Evolutionary conservation across 2,329 filamentous ascomycete species (phyloP).

Genomic region (Talaromyces sp.): DNA sequence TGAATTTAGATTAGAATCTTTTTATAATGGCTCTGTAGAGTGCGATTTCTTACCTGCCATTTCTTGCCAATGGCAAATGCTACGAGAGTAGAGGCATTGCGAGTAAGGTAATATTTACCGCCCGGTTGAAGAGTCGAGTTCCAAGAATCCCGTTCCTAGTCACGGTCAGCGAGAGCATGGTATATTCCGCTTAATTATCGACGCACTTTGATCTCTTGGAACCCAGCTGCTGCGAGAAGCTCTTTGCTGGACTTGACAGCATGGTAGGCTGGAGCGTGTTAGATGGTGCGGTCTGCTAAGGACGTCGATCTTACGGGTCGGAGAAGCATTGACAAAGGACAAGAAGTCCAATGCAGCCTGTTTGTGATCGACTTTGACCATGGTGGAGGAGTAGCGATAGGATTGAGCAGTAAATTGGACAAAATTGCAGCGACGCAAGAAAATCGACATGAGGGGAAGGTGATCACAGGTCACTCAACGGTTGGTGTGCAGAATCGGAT

Average conservation of each 20-base stretch:
- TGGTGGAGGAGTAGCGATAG: conserved; percentile 13
- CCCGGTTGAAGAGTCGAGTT: conserved; percentile 70
- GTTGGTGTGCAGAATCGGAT: background rate
- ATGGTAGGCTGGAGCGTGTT: conserved; percentile 68
- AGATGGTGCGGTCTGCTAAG: conserved; percentile 11
- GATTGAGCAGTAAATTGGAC: background rate
- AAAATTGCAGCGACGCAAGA: background rate
- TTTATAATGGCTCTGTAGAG: background rate
- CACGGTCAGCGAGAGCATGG: background rate
- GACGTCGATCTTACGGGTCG: conserved; percentile 63
- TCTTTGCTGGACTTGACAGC: conserved; percentile 74
- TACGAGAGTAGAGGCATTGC: conserved; percentile 86
- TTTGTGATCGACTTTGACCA: conserved; percentile 24
- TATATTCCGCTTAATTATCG: background rate
- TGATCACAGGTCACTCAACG: background rate
- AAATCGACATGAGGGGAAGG: background rate
- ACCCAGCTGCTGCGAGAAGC: conserved; percentile 75
- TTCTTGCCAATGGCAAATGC: conserved; percentile 86
- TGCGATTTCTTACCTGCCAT: conserved; percentile 56
- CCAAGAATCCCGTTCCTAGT: conserved; percentile 80
- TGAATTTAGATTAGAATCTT: conserved; percentile 12
- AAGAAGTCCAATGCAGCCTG: conserved; percentile 71
- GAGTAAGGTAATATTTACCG: conserved; percentile 93
- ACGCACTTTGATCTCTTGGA: conserved; percentile 68
- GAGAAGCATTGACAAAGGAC: conserved; percentile 89